Conservation (phyloP, 345 rosid genomes). For the Toxicodendron radicans region DNA sequence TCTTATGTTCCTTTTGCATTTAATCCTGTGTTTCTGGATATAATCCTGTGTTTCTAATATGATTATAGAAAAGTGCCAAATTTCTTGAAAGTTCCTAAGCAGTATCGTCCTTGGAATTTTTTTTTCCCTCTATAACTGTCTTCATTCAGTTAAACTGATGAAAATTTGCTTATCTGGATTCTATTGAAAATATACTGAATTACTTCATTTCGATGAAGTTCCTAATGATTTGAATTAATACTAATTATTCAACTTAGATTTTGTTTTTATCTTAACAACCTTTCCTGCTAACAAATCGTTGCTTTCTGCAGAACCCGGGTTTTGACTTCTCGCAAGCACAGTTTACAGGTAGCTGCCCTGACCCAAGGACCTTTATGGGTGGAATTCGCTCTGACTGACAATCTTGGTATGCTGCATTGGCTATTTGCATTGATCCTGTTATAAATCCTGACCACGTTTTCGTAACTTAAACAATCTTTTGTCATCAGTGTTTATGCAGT, state of each 20-base stretch:
- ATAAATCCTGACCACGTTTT: slow-evolving; percentile 4
- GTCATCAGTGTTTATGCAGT: neutral
- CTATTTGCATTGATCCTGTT: slow-evolving; percentile 4
- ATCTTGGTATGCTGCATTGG: slow-evolving; percentile 12
- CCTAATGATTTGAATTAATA: neutral
- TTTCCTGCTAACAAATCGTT: neutral
- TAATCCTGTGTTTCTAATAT: neutral
- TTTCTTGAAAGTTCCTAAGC: slow-evolving; percentile 2
- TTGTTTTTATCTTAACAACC: slow-evolving; percentile 5
- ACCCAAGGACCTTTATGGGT: slow-evolving; percentile 92
- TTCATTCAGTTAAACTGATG: neutral
- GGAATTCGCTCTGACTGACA: slow-evolving; percentile 68
- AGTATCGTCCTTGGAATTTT: neutral
- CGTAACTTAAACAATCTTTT: slow-evolving; percentile 11
- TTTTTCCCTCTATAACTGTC: neutral
- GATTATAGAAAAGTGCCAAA: neutral
- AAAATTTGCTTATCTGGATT: neutral
- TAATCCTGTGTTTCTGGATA: neutral
- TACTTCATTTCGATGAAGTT: slow-evolving; percentile 1
- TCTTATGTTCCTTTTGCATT: neutral
- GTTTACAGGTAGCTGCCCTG: slow-evolving; percentile 81
- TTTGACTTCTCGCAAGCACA: slow-evolving; percentile 98
- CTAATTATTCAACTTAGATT: neutral
- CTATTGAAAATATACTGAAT: neutral
- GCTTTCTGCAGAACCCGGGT: slow-evolving; percentile 78